Evolutionary conservation across 108 stramenopile genomes (phyloP), one percentile per base, ranked within the genome.

Genomic region (Stephanodiscus minutulus): DNA sequence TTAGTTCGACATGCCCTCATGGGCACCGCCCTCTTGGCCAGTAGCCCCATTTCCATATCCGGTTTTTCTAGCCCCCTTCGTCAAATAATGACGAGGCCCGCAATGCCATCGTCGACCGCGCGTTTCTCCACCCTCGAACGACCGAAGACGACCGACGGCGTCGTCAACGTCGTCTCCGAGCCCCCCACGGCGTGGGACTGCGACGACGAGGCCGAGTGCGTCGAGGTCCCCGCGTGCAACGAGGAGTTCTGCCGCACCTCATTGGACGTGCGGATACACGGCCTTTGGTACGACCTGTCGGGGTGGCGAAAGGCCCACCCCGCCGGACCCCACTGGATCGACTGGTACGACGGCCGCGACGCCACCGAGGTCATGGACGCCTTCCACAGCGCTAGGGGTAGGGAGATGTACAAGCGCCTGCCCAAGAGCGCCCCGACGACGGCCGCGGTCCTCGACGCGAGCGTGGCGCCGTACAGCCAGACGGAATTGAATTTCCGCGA

Each of bases 301-400:
- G 92, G 88, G 11, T 97, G 96, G 96, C 79, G 96, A 49, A 91
- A 90, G 82, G 86, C 89, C 39, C 96, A 97, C 58, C 96, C 96
- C 0, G 96, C 91, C 15, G 96, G 96, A 7, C 74, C 70, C 36
- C 94, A 95, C 66, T 97, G 96, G 96, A 95, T 97, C 60, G 96
- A 97, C 67, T 92, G 86, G 81, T 97, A 91, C 70, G 90, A 91
- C 67, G 92, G 88, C 21, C 81, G 94, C n/a, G 96, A 97, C 72
- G 96, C 96, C 7, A 97, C 96, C 1, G 96, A 97, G 58, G 94
- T 97, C 18, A 97, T 97, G 94, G 87, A 93, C 72, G 96, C 86
- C 10, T 97, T 97, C 73, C 96, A 97, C 68, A 83, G 86, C 20
- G 79, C 87, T 25, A 87, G 87, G 57, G 96, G 86, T n/a, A 66